A percentile compares a stretch with the other conserved stretches of the same genome.
Conservation (phyloP, 2,329 filamentous ascomycete species). For the Botrytis hyacinthi region DNA sequence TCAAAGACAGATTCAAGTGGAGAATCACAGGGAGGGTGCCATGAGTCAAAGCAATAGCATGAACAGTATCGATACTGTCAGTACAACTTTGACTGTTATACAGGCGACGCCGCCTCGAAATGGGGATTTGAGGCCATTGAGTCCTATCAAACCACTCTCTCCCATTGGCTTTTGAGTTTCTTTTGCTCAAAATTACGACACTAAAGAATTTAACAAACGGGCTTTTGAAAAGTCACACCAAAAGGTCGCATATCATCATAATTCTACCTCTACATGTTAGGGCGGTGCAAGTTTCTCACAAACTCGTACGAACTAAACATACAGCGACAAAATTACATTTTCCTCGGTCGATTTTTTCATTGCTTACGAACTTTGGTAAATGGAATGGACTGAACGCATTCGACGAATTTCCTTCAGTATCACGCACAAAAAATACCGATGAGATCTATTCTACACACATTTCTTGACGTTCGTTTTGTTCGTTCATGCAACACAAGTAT, state of each 20-base stretch:
- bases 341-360: conserved; percentile 13
- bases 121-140: conserved; percentile 47
- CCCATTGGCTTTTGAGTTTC: conserved; percentile 52
- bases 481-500: conserved; percentile 16
- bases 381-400: conserved; percentile 16
- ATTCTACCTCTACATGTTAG: conserved; percentile 10
- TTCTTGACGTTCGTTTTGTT: conserved; percentile 15
- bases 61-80: conserved; percentile 42
- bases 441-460: conserved; percentile 10
- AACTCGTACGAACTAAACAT: conserved; percentile 7
- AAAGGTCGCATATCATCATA: conserved; percentile 3
- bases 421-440: conserved; percentile 9
- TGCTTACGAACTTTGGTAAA: conserved; percentile 14
- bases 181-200: neutral
- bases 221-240: neutral
- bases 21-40: neutral
- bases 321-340: conserved; percentile 7
- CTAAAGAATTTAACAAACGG: neutral
- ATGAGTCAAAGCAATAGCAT: conserved; percentile 42
- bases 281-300: neutral
- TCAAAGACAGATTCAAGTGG: neutral
- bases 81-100: conserved; percentile 32
- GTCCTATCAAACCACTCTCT: conserved; percentile 65
- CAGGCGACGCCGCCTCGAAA: conserved; percentile 31
- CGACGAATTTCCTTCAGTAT: conserved; percentile 20